Conservation (phyloP, 2,329 filamentous ascomycete species). For the Epichloe amarillans region DNA sequence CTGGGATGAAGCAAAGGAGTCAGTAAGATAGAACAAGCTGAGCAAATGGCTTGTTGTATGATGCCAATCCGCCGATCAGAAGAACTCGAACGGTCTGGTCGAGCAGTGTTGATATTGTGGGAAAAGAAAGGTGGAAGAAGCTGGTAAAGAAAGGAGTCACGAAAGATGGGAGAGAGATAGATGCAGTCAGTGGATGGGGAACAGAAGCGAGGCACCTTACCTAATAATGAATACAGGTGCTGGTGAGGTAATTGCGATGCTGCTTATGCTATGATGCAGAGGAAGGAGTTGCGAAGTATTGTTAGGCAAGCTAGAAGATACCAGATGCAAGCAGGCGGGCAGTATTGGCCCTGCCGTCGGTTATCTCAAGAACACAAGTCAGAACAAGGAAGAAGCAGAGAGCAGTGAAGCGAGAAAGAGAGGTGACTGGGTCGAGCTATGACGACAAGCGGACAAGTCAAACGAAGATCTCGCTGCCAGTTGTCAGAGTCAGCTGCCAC, state of each 20-base stretch:
- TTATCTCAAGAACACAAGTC: constrained; percentile 1
- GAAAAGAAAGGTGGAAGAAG: constrained; percentile 11
- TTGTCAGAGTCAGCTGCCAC: constrained; percentile 4
- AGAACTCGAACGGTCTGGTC: constrained; percentile 26
- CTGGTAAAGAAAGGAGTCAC: constrained; percentile 8
- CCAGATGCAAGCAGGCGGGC: constrained; percentile 5
- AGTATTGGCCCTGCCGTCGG: constrained; percentile 3
- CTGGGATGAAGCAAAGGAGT: constrained; percentile 43
- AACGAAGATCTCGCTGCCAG: constrained; percentile 2
- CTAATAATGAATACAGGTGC: constrained; percentile 7
- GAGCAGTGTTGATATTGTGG: constrained; percentile 33
- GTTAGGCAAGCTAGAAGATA: constrained; percentile 6
- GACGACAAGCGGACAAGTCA: constrained; percentile 2
- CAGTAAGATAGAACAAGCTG: constrained; percentile 46
- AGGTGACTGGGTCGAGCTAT: not conserved
- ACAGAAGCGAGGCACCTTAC: constrained; percentile 10
- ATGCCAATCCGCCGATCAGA: constrained; percentile 15
- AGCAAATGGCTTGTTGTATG: constrained; percentile 36
- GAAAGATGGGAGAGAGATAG: constrained; percentile 6
- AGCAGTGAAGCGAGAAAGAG: constrained; percentile 3
- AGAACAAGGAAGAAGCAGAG: constrained; percentile 7
- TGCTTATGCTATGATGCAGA: constrained; percentile 8
- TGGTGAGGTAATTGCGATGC: constrained; percentile 13
- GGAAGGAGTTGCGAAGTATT: constrained; percentile 7
- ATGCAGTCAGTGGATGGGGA: constrained; percentile 2